phyloP scores from a whole-genome alignment of 2,329 filamentous ascomycete species.

The Penicillium frequentans region DNA sequence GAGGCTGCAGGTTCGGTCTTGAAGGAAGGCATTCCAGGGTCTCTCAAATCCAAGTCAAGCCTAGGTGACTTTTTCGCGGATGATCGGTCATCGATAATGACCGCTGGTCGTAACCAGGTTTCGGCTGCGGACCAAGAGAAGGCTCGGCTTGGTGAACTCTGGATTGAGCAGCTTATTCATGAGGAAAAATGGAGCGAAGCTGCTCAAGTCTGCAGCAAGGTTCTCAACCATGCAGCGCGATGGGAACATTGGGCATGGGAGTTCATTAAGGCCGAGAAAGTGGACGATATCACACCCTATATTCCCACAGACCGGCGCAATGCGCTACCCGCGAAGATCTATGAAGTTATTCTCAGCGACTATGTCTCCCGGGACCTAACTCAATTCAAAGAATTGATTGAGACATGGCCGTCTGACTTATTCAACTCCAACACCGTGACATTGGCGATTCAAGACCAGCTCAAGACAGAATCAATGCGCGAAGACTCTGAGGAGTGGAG shows the following conservation, averaged over 20 bases:
- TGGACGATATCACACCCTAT: constrained; percentile 84
- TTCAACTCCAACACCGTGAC: constrained; percentile 78
- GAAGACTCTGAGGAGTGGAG: constrained; percentile 85
- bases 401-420: constrained; percentile 79
- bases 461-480: constrained; percentile 71
- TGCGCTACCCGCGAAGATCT: constrained; percentile 76
- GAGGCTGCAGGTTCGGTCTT: constrained; percentile 57
- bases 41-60: constrained; percentile 42
- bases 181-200: constrained; percentile 73
- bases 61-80: constrained; percentile 72
- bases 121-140: constrained; percentile 82
- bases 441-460: constrained; percentile 76
- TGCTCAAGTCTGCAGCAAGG: constrained; percentile 77
- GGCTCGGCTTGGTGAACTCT: constrained; percentile 84
- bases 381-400: constrained; percentile 74
- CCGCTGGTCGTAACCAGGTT: constrained; percentile 57
- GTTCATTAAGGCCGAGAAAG: constrained; percentile 81
- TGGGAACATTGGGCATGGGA: constrained; percentile 98
- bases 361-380: constrained; percentile 78
- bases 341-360: constrained; percentile 84
- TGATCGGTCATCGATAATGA: constrained; percentile 64
- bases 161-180: constrained; percentile 82
- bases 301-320: constrained; percentile 80
- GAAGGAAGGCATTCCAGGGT: constrained; percentile 32
- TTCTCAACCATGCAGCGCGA: constrained; percentile 72